A percentile compares a stretch with the other conserved stretches of the same genome.
Conservation (phyloP, 1,139 yeast species). For the Geotrichum reessii region DNA sequence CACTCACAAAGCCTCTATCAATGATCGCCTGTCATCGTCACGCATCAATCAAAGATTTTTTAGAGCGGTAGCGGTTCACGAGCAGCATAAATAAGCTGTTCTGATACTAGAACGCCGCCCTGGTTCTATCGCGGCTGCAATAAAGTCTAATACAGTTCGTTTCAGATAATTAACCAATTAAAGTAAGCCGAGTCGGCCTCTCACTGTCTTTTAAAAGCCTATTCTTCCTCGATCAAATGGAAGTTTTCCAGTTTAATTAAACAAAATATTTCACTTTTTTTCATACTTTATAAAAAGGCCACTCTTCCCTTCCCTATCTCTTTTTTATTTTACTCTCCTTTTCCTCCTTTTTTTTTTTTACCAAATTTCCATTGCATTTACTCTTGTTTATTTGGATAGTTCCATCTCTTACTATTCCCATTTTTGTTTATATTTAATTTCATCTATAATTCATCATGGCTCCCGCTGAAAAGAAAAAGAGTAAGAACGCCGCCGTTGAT, state of each 20-base stretch:
- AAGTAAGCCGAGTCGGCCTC: neutral
- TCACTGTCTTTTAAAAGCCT: neutral
- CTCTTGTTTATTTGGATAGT: constrained; percentile 14
- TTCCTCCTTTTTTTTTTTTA: neutral
- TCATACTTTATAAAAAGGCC: neutral
- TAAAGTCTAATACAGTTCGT: neutral
- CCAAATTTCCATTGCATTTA: too few species aligned
- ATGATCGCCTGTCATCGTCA: neutral
- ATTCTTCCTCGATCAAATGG: neutral
- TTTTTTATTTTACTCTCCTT: constrained; percentile 6
- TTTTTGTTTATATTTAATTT: constrained; percentile 1
- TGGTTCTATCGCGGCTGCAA: neutral
- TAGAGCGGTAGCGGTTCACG: neutral
- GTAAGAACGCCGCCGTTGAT: constrained; percentile 56
- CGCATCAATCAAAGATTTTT: neutral
- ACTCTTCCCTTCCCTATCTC: constrained; percentile 2
- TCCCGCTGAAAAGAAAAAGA: constrained; percentile 26
- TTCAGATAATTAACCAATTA: neutral
- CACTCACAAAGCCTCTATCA: neutral
- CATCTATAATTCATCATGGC: constrained; percentile 20
- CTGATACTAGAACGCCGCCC: neutral
- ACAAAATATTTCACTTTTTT: neutral
- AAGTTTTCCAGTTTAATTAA: neutral
- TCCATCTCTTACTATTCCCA: neutral
- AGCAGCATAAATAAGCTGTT: neutral